phyloP scores from a whole-genome alignment of 2,329 filamentous ascomycete genomes.

The Sarocladium brachiariae region DNA sequence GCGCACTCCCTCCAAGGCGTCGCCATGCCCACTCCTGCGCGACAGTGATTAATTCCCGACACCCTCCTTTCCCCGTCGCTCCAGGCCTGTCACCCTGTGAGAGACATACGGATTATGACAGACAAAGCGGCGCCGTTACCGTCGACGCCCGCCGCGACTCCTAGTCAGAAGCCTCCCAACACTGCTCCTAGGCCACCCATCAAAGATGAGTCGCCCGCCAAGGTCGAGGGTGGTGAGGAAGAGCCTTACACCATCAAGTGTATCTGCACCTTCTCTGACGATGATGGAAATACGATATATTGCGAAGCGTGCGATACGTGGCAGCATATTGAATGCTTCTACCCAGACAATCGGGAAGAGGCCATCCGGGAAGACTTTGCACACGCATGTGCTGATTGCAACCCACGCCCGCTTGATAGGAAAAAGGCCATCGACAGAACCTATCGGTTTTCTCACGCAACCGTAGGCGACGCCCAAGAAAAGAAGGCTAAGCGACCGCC shows the following conservation, averaged over 20 bases:
- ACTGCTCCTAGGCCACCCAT: constrained; percentile 22
- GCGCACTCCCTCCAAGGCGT: constrained; percentile 40
- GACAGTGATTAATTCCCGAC: constrained; percentile 36
- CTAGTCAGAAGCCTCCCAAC: constrained; percentile 44
- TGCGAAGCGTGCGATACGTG: constrained; percentile 95
- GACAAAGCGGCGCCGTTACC: constrained; percentile 48
- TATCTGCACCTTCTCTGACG: constrained; percentile 87
- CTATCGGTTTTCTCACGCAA: constrained; percentile 49
- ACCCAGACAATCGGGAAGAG: constrained; percentile 65
- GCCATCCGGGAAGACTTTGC: constrained; percentile 64
- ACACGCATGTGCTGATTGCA: constrained; percentile 86
- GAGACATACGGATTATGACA: constrained; percentile 54
- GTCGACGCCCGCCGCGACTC: constrained; percentile 48
- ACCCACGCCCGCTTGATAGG: constrained; percentile 66
- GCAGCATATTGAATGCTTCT: constrained; percentile 98
- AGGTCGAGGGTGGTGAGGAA: constrained; percentile 54
- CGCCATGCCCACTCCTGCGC: constrained; percentile 53
- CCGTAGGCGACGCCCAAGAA: constrained; percentile 43
- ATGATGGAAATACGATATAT: constrained; percentile 96
- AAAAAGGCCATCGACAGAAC: constrained; percentile 66
- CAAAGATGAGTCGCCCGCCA: constrained; percentile 35
- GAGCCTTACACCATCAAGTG: constrained; percentile 95
- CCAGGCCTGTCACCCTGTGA: constrained; percentile 32
- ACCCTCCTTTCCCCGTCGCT: constrained; percentile 26
- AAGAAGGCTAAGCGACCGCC: constrained; percentile 68